Evolutionary conservation across 495 filamentous ascomycete species (phyloP), one percentile per base, ranked within the genome.

Genomic region (Podospora bellae-mahoneyi): DNA sequence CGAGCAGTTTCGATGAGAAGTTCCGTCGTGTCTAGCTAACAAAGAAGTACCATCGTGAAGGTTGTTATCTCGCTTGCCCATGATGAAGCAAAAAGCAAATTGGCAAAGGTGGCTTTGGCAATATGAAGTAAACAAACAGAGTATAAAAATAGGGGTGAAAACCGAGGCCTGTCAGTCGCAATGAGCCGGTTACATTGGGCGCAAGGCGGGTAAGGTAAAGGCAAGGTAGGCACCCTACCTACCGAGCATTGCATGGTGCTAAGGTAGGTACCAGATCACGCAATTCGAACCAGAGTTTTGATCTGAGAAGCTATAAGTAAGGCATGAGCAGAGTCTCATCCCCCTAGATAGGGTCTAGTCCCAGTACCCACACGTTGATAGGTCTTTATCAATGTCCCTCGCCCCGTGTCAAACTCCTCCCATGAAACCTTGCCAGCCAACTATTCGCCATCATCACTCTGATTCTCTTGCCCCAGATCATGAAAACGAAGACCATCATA

Each of bases 381-480:
- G 30, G 7, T 32, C 23, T 32, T 57, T 9, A 19, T 64, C 58
- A 72, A 23, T 69, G 67, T 2, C 32, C 44, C 68, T 70, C 72
- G 27, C 64, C 69, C 19, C 55, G 32, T 2, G 67, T 53, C 27
- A 65, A 53, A 18, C 55, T 74, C 64, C 10, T 58, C 48, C 19
- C 34, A 64, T 81, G 78, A 15, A 81, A 48, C 58, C 69, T 68
- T 15, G 75, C 75, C 56, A 81, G 44, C 76, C 77, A 78, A 5
- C 75, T 74, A 30, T 66, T 77, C 5, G 70, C 64, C 64, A 76
- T 77, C 10, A 61, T 71, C 6, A 71, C 66, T 16, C 79, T 72
- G 60, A 81, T 80, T 26, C 62, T 66, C 69, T 80, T 80, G 0
- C 78, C 78, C 65, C 73, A 72, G 2, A 76, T 20, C 73, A 81